Evolutionary conservation across 2,329 filamentous ascomycete species (phyloP).

Genomic region (Stagonosporopsis rhizophila): DNA sequence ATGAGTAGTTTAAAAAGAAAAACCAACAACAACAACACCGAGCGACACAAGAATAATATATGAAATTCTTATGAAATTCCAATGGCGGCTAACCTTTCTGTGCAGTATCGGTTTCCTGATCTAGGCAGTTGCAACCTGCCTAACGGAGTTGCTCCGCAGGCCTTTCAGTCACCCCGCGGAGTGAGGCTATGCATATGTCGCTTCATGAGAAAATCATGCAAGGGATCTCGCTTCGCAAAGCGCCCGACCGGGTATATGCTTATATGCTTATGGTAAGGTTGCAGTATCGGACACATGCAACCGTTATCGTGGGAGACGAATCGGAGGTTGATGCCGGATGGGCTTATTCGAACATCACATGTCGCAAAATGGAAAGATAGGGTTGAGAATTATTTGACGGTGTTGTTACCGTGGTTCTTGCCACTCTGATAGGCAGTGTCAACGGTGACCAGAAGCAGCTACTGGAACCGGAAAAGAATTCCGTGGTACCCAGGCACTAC

Average conservation of each 20-base stretch:
- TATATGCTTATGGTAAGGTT: background rate
- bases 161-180: background rate
- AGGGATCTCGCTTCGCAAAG: constrained; percentile 1
- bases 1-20: background rate
- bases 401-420: background rate
- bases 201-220: constrained; percentile 15
- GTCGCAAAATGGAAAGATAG: background rate
- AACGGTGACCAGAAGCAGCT: background rate
- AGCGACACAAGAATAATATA: background rate
- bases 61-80: background rate
- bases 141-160: constrained; percentile 18
- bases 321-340: constrained; percentile 4
- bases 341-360: background rate
- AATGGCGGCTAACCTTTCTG: constrained; percentile 4
- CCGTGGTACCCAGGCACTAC: background rate
- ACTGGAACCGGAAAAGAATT: background rate
- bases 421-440: background rate
- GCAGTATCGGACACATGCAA: constrained; percentile 4
- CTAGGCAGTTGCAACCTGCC: background rate
- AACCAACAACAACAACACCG: background rate
- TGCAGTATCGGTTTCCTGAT: constrained; percentile 11
- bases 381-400: background rate
- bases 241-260: background rate
- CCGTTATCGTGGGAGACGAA: background rate
- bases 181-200: constrained; percentile 5